Evolutionary conservation across 106 monocot species (phyloP), one percentile per base, ranked within the genome.

Genomic region (Dendrobium chrysotoxum): DNA sequence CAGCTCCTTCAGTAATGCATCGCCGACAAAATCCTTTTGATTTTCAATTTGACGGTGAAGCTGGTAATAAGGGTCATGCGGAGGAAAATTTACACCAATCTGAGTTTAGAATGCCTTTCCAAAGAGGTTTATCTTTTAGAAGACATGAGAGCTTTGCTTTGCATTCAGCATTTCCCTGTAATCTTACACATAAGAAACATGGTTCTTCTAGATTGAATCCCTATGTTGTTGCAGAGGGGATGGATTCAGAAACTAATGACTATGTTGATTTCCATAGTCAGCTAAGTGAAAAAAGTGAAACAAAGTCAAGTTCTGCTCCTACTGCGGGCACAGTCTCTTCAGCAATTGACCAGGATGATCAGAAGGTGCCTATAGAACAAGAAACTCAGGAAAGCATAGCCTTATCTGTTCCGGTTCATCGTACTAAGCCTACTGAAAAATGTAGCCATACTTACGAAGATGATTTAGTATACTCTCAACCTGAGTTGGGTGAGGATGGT

Each of bases 1-100:
- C 91, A 30, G 87, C 89, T 80, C 88, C 88, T 53, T 86, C 88
- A 28, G 73, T 85, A 78, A 47, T 90, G 11, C 83, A 86, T 16
- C 85, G 76, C 7, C 80, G 82, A 79, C 28, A 78, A 26, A 90
- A 88, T 73, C 86, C 86, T 12, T 92, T 92, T 77, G 89, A 90
- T 84, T 67, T 83, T 61, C 44, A 23, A 25, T 42, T 5, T 74
- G 47, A 47, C 25, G 13, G 25, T 21, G 41, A 75, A 30, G n/a
- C 42, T 13, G 30, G 3, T 75, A 39, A 21, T 8, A 75, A 75
- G 13, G n/a, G 41, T 13, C 76, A 26, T 76, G n/a, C 47, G 25
- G 21, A 9, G 5, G 76, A 76, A 4, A 75, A 5, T 46, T 75
- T 13, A 25, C 3, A n/a, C 45, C 75, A 75, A 47, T 47, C 44